These are phyloP conservation scores for Tephrocybe sp. DNA, from an alignment of 768 basidiomycete species.

Conservation along the genomic window DNA sequence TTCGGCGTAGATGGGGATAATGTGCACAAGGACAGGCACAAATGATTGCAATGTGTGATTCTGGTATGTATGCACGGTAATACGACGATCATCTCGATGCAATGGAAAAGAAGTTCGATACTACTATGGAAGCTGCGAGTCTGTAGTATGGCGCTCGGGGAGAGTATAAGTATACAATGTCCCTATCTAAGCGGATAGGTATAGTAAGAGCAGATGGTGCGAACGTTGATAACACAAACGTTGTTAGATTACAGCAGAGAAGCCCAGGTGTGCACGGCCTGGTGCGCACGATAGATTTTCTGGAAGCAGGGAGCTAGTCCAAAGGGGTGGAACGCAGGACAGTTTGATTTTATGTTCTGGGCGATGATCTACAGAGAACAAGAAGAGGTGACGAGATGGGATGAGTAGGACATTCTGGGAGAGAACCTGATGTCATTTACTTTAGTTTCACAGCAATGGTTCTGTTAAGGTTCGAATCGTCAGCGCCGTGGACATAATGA, in stretches of 20 bases:
- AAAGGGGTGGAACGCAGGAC: not conserved
- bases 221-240: not conserved
- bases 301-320: not conserved
- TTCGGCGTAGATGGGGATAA: too few species aligned
- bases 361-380: slow-evolving; percentile 7
- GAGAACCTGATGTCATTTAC: slow-evolving; percentile 7
- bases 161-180: not conserved
- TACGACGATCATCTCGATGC: not conserved
- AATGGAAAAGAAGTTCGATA: not conserved
- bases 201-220: not conserved
- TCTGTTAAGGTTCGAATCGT: slow-evolving; percentile 4
- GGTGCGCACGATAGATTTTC: too few species aligned
- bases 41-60: too few species aligned
- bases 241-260: not conserved
- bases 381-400: not conserved
- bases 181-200: slow-evolving; percentile 9
- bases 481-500: slow-evolving; percentile 6
- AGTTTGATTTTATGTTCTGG: slow-evolving; percentile 5
- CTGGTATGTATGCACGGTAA: too few species aligned
- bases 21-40: too few species aligned
- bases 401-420: not conserved
- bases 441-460: slow-evolving; percentile 21
- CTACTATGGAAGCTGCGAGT: not conserved
- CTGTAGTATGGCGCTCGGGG: not conserved
- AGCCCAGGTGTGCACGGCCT: not conserved